A percentile compares a stretch with the other conserved stretches of the same genome.
Evolutionary conservation across 345 rosid species (phyloP).

Genomic region (Euphorbia lathyris): DNA sequence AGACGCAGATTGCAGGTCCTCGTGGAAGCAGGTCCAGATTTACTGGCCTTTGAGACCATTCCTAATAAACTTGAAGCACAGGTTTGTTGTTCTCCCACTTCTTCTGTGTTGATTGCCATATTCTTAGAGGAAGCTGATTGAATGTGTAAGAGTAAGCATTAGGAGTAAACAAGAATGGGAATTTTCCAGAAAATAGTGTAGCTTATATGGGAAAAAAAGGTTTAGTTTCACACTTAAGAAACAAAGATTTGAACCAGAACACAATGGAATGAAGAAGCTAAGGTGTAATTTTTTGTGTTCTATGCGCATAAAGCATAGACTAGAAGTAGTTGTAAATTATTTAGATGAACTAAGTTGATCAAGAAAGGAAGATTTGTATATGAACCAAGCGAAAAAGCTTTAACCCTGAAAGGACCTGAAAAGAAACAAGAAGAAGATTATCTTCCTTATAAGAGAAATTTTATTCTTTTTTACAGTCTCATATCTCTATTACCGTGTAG

Average conservation of each 20-base stretch:
- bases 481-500: no score
- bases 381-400: no score
- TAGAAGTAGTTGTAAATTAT: background rate
- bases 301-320: background rate
- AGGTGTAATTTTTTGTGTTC: background rate
- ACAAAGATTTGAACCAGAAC: background rate
- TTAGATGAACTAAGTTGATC: background rate
- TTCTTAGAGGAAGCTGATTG: background rate
- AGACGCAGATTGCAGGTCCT: slow-evolving; percentile 77
- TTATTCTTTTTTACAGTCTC: background rate
- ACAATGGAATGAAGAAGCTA: background rate
- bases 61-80: slow-evolving; percentile 92
- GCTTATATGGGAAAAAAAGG: background rate
- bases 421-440: no score
- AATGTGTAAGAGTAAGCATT: background rate
- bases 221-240: background rate
- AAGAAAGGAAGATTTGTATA: no score
- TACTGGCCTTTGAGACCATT: slow-evolving; percentile 89
- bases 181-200: background rate
- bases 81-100: slow-evolving; percentile 38
- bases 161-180: background rate
- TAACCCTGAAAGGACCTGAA: no score
- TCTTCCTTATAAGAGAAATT: no score
- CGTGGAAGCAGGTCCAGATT: slow-evolving; percentile 78
- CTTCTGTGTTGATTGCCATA: background rate